These are phyloP conservation scores for Chaetomiaceae sp. DNA, from an alignment of 2,329 filamentous ascomycete species.

Conservation along the genomic window DNA sequence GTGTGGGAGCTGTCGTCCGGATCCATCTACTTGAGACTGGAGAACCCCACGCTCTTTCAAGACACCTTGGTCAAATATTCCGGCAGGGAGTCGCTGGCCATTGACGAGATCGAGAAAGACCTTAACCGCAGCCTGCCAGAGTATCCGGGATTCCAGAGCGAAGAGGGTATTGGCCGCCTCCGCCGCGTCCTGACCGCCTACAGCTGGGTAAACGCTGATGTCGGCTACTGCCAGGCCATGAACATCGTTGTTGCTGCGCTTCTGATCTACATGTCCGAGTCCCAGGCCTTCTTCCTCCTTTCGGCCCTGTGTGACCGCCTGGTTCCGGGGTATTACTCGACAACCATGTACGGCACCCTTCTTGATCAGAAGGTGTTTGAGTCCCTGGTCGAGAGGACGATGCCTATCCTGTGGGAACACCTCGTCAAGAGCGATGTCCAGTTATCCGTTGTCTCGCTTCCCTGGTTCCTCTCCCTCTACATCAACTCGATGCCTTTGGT, in stretches of 20 bases:
- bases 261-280: slow-evolving; percentile 96
- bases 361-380: slow-evolving; percentile 97
- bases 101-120: slow-evolving; percentile 99
- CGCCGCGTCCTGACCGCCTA: slow-evolving; percentile 92
- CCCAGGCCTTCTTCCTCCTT: slow-evolving; percentile 91
- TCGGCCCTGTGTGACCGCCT: slow-evolving; percentile 88
- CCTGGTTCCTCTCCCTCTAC: slow-evolving; percentile 96
- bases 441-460: slow-evolving; percentile 91
- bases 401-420: slow-evolving; percentile 98
- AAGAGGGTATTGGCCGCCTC: slow-evolving; percentile 87
- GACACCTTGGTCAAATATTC: slow-evolving; percentile 81
- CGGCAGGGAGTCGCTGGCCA: slow-evolving; percentile 85
- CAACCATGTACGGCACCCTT: slow-evolving; percentile 97
- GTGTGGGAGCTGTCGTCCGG: slow-evolving; percentile 95
- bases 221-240: slow-evolving; percentile 99
- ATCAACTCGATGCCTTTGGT: slow-evolving; percentile 99
- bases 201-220: slow-evolving; percentile 92
- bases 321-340: slow-evolving; percentile 94
- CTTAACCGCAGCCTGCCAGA: slow-evolving; percentile 93
- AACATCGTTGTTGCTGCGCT: slow-evolving; percentile 98
- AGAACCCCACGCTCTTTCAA: slow-evolving; percentile 75
- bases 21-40: slow-evolving; percentile 80
- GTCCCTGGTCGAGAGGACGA: slow-evolving; percentile 95
- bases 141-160: slow-evolving; percentile 94
- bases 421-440: slow-evolving; percentile 96